phyloP scores from a whole-genome alignment of 441 rosid genomes.

The Adansonia gregorii region DNA sequence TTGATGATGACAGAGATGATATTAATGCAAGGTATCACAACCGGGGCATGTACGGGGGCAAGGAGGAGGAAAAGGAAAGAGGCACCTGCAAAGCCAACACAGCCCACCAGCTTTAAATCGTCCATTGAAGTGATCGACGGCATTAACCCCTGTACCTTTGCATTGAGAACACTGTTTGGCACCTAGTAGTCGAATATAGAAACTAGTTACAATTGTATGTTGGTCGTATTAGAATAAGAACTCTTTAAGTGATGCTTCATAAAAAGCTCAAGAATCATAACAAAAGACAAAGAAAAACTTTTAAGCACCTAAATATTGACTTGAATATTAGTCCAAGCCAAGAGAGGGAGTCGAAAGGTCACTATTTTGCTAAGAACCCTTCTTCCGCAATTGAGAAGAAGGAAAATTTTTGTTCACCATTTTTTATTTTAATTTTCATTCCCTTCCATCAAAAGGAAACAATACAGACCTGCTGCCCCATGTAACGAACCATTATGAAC shows the following conservation, averaged over 20 bases:
- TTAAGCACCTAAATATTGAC: not conserved
- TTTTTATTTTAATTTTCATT: not conserved
- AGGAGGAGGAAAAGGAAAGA: not conserved
- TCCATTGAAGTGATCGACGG: slow-evolving; percentile 84
- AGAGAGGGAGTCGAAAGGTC: not conserved
- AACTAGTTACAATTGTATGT: not conserved
- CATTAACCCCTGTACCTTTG: slow-evolving; percentile 82
- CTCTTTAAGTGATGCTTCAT: not conserved
- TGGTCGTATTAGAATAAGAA: not conserved
- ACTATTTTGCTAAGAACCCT: not conserved
- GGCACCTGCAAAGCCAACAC: slow-evolving; percentile 97
- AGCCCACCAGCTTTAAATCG: slow-evolving; percentile 83
- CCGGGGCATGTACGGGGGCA: not conserved
- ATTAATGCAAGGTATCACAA: not conserved
- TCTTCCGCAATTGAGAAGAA: slow-evolving; percentile 7
- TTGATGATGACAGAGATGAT: not conserved
- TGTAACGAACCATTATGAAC: not conserved
- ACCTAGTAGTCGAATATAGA: slow-evolving; percentile 44
- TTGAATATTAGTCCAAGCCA: not conserved
- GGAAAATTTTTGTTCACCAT: not conserved
- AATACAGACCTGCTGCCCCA: not conserved
- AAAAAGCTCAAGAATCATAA: not conserved
- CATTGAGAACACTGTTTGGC: slow-evolving; percentile 67
- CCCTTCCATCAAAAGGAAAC: slow-evolving; percentile 5
- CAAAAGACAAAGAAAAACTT: not conserved